Conservation (phyloP, 257 asterid genomes). For the Solanum clarkiae region DNA sequence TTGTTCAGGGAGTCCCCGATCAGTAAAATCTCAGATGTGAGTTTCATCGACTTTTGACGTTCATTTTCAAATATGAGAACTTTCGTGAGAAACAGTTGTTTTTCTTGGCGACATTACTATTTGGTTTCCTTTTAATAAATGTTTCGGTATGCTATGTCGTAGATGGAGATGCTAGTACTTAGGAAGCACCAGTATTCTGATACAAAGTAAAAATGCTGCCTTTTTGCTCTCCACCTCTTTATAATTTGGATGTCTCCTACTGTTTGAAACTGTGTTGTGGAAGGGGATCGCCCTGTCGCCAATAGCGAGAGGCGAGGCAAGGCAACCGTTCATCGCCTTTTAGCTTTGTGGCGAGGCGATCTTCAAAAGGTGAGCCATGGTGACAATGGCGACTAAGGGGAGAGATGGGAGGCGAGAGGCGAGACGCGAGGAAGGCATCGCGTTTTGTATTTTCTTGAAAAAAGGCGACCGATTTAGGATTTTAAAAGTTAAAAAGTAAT, state of each 20-base stretch:
- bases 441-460: no score
- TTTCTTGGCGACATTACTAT: background rate
- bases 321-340: no score
- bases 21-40: constrained; percentile 60
- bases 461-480: no score
- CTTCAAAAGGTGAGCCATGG: no score
- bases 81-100: background rate
- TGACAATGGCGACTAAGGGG: no score
- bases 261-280: background rate
- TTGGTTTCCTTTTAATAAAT: background rate
- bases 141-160: background rate
- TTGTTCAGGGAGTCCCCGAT: constrained; percentile 74
- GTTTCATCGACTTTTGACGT: constrained; percentile 5
- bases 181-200: background rate
- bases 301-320: no score
- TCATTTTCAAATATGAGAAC: background rate
- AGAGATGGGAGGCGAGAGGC: no score
- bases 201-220: background rate
- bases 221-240: background rate
- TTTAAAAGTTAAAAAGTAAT: no score
- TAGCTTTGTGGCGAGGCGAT: no score
- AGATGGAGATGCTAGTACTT: background rate
- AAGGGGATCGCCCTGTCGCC: no score
- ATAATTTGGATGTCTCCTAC: background rate
- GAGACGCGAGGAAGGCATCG: no score